Conservation (phyloP, 2,329 filamentous ascomycete species). For the Cercospora berteroae region DNA sequence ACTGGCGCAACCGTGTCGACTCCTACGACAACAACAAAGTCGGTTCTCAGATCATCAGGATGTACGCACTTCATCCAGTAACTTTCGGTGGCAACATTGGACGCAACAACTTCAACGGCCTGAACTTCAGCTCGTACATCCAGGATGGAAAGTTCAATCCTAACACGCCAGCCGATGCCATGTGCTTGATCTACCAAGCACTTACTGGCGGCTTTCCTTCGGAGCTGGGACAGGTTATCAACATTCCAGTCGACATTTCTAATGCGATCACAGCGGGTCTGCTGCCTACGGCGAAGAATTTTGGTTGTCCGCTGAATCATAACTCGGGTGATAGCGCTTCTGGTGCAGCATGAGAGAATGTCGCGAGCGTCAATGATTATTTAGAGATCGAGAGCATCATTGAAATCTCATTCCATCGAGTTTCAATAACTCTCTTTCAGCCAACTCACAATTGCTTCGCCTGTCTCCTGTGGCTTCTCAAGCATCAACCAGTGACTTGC, state of each 20-base stretch:
- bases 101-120: slow-evolving; percentile 15
- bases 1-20: slow-evolving; percentile 35
- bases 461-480: slow-evolving; percentile 35
- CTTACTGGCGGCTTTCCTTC: slow-evolving; percentile 16
- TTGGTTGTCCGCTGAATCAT: slow-evolving; percentile 22
- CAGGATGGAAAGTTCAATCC: slow-evolving; percentile 39
- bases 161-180: slow-evolving; percentile 28
- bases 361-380: not conserved
- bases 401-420: not conserved
- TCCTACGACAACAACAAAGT: slow-evolving; percentile 38
- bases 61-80: slow-evolving; percentile 45
- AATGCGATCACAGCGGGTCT: slow-evolving; percentile 12
- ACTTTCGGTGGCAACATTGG: slow-evolving; percentile 41
- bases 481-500: slow-evolving; percentile 38
- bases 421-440: slow-evolving; percentile 3
- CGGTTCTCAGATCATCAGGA: slow-evolving; percentile 39
- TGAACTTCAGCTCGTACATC: slow-evolving; percentile 39
- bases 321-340: slow-evolving; percentile 14
- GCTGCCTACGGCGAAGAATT: slow-evolving; percentile 15
- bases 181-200: slow-evolving; percentile 46
- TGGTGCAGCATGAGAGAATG: slow-evolving; percentile 1
- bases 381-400: not conserved
- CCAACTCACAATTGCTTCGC: slow-evolving; percentile 12
- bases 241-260: slow-evolving; percentile 14
- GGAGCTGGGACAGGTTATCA: slow-evolving; percentile 18